Evolutionary conservation across 495 filamentous ascomycete species (phyloP), one percentile per base, ranked within the genome.

Genomic region (Penicillium turbatum): DNA sequence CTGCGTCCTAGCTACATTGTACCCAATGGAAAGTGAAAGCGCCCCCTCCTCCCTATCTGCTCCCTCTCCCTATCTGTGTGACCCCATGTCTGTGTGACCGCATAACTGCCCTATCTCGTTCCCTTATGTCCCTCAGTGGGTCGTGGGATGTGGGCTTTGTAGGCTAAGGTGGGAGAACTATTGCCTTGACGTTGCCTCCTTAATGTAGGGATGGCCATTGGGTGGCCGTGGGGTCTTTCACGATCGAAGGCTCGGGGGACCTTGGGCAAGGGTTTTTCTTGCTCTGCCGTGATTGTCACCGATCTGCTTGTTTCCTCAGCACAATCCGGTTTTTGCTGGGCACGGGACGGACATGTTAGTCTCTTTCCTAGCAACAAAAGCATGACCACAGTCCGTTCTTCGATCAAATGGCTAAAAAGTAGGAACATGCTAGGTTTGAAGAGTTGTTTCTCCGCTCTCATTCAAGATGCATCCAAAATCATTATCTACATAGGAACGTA

Each of bases 151-250:
- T 24, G 21, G 4, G 21, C 16, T 11, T 6, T 39, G 19, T 39
- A 11, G 5, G n/a, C 3, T 17, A 36, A 26, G 45, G 17, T 26
- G 4, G 13, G 11, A 13, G 7, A 24, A 54, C 35, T 48, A 48
- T 54, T 34, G 43, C 44, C 19, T 40, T 32, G n/a, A 19, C 10
- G 10, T n/a, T 48, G 13, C 42, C 44, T 48, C 13, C 34, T 47
- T 24, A 2, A 2, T 2, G 21, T 24, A 48, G 44, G 21, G 45
- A 36, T 40, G 15, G 6, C 13, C 41, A 16, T 16, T 42, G 27
- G 6, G 12, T 51, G n/a, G 9, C 27, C n/a, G 29, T 30, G 27
- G 24, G 11, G 5, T 21, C n/a, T 24, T 24, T 2, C 21, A 24
- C 21, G 2, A 4, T 24, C 4, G 21, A 24, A 24, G 21, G 21